These are phyloP conservation scores for Elsinoe necatrix DNA, from an alignment of 2,329 filamentous ascomycete genomes.

Conservation along the genomic window DNA sequence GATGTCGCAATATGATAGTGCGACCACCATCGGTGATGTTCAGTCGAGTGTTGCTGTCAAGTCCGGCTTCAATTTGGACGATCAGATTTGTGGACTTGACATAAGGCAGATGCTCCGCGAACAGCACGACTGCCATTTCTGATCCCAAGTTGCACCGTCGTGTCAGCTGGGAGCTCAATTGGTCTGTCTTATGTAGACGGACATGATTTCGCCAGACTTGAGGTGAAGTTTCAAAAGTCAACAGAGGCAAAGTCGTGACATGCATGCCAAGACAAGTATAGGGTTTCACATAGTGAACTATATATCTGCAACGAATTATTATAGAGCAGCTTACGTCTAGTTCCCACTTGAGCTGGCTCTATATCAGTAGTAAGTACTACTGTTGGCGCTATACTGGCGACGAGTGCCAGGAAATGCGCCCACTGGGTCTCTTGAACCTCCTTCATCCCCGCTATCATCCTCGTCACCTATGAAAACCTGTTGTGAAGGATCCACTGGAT, in stretches of 20 bases:
- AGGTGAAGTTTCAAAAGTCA: neutral
- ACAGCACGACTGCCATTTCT: slow-evolving; percentile 1
- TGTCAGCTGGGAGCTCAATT: too few species aligned
- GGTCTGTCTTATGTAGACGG: too few species aligned
- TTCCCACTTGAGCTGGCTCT: too few species aligned
- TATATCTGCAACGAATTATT: neutral
- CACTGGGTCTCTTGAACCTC: slow-evolving; percentile 29
- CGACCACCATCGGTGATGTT: neutral
- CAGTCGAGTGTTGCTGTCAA: slow-evolving; percentile 4
- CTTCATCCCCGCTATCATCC: slow-evolving; percentile 38
- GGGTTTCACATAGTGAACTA: neutral
- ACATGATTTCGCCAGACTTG: too few species aligned
- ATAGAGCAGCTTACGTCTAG: neutral
- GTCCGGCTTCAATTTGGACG: slow-evolving; percentile 5
- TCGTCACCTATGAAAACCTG: slow-evolving; percentile 36
- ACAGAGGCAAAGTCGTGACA: slow-evolving; percentile 1
- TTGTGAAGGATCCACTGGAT: slow-evolving; percentile 45
- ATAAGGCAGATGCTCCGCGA: slow-evolving; percentile 11
- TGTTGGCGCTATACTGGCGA: slow-evolving; percentile 29
- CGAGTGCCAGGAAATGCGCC: slow-evolving; percentile 47
- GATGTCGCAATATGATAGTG: neutral
- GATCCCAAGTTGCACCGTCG: too few species aligned
- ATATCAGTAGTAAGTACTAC: slow-evolving; percentile 15
- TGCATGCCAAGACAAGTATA: slow-evolving; percentile 1
- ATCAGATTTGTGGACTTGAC: slow-evolving; percentile 12